A percentile compares a stretch with the other conserved stretches of the same genome.
Conservation (phyloP, 1,139 yeast species). For the Debaryomyces nepalensis region DNA sequence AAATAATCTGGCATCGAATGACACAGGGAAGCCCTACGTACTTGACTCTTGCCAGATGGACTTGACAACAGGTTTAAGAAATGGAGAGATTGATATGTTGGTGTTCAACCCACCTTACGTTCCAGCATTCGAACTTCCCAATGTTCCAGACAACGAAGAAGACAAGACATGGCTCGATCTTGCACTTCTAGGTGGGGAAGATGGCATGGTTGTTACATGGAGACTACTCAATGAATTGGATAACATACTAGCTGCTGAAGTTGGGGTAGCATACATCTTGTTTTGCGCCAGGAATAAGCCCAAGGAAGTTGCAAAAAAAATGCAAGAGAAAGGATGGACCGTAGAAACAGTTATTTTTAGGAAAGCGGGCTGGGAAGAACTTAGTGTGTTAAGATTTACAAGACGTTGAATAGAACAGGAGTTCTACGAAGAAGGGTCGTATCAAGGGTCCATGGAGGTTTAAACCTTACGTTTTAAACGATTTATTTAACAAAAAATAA, state of each 20-base stretch:
- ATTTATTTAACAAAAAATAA: too few species aligned
- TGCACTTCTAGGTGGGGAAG: slow-evolving; percentile 85
- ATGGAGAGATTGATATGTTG: slow-evolving; percentile 61
- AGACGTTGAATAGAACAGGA: slow-evolving; percentile 11
- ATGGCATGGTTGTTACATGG: slow-evolving; percentile 87
- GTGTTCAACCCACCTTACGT: slow-evolving; percentile 97
- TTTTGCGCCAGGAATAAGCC: slow-evolving; percentile 92
- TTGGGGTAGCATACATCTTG: slow-evolving; percentile 79
- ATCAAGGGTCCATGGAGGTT: too few species aligned
- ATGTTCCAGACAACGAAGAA: slow-evolving; percentile 54
- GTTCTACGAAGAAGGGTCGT: too few species aligned
- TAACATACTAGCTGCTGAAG: slow-evolving; percentile 42
- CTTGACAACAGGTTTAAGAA: slow-evolving; percentile 55
- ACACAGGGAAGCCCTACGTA: slow-evolving; percentile 18
- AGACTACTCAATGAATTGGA: slow-evolving; percentile 58
- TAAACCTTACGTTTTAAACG: too few species aligned
- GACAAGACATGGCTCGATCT: slow-evolving; percentile 78
- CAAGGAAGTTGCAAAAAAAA: slow-evolving; percentile 51
- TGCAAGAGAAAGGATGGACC: slow-evolving; percentile 60
- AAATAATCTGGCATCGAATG: slow-evolving; percentile 40
- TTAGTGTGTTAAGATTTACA: slow-evolving; percentile 65
- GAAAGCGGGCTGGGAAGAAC: slow-evolving; percentile 97
- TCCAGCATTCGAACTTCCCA: slow-evolving; percentile 71
- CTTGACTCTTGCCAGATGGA: slow-evolving; percentile 66
- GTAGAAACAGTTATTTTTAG: slow-evolving; percentile 58